phyloP scores from a whole-genome alignment of 805 yeast genomes.

The Groenewaldozyma tartarivorans region DNA sequence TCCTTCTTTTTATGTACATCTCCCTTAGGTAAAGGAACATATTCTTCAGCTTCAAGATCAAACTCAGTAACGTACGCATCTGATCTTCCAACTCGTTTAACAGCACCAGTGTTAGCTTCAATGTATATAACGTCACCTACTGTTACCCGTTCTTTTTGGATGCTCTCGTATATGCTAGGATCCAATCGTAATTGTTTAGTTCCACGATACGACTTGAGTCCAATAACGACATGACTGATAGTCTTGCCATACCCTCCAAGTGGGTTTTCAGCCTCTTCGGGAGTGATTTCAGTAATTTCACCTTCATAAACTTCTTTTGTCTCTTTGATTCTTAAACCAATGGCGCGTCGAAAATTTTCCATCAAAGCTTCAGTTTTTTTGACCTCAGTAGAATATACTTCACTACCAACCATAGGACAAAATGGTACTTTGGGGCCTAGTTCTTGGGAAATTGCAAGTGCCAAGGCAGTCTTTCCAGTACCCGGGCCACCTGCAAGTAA shows the following conservation, averaged over 20 bases:
- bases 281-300: conserved; percentile 90
- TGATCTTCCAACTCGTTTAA: conserved; percentile 94
- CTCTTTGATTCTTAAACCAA: conserved; percentile 92
- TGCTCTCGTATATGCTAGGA: conserved; percentile 86
- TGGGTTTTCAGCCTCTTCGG: conserved; percentile 94
- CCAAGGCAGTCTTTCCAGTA: conserved; percentile 96
- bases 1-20: conserved; percentile 98
- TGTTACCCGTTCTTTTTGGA: conserved; percentile 87
- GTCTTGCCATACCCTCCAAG: conserved; percentile 97
- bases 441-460: conserved; percentile 91
- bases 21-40: conserved; percentile 97
- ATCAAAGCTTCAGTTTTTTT: conserved; percentile 92
- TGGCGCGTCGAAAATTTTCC: conserved; percentile 95
- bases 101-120: conserved; percentile 96
- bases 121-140: conserved; percentile 96
- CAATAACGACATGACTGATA: conserved; percentile 86
- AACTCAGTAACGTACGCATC: conserved; percentile 98
- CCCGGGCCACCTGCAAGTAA: conserved; percentile 97
- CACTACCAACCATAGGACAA: conserved; percentile 94
- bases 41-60: conserved; percentile 97
- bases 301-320: conserved; percentile 98
- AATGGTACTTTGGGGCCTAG: conserved; percentile 96
- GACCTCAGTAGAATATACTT: conserved; percentile 89
- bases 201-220: conserved; percentile 86
- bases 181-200: conserved; percentile 82